Evolutionary conservation across 164 flowering plant species (phyloP).

Genomic region (Vitis amurensis): DNA sequence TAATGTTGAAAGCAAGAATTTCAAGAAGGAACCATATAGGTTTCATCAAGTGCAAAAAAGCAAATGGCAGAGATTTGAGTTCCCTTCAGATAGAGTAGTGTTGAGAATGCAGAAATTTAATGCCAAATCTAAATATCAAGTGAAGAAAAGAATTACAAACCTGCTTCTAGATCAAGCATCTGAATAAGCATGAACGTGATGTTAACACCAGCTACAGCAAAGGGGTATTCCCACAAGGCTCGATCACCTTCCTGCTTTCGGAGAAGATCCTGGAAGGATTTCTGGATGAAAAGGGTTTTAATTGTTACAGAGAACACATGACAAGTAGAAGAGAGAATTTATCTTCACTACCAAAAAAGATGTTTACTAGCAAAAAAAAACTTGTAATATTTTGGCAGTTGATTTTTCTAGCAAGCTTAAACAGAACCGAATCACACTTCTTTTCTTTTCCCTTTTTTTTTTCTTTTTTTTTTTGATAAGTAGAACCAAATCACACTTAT

Average conservation of each 20-base stretch:
- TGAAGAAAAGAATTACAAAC: constrained; percentile 27
- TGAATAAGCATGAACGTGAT: constrained; percentile 98
- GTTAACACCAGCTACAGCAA: constrained; percentile 98
- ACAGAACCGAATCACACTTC: too few species aligned
- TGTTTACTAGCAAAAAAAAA: background rate
- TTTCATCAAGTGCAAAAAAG: background rate
- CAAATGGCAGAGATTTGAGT: too few species aligned
- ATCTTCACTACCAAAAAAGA: background rate
- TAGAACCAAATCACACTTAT: too few species aligned
- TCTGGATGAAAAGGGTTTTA: constrained; percentile 42
- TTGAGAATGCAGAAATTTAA: too few species aligned
- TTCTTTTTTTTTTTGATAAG: too few species aligned
- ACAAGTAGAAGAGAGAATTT: too few species aligned
- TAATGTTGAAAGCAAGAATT: background rate
- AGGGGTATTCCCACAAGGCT: constrained; percentile 95
- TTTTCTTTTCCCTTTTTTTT: too few species aligned
- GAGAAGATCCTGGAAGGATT: constrained; percentile 88
- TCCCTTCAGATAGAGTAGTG: too few species aligned
- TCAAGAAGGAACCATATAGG: background rate
- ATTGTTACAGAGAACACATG: background rate
- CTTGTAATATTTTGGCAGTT: too few species aligned
- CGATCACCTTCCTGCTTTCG: constrained; percentile 85
- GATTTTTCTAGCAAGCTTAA: too few species aligned
- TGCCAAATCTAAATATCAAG: background rate
- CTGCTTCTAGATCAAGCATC: constrained; percentile 98